phyloP scores from a whole-genome alignment of 176 grass and related monocot species.

The Lolium multiflorum region DNA sequence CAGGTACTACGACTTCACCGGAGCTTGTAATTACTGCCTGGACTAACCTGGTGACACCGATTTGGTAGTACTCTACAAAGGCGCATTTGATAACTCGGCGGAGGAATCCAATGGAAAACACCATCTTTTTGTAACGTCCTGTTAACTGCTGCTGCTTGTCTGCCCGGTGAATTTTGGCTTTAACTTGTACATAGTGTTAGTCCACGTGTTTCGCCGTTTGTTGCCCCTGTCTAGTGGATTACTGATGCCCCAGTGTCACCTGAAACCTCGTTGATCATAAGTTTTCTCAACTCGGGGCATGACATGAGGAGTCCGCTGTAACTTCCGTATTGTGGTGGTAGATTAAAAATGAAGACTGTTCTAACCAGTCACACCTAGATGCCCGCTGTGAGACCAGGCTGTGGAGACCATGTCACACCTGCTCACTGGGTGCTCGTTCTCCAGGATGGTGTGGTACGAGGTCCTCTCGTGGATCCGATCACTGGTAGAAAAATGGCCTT shows the following conservation, averaged over 20 bases:
- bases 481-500: no score
- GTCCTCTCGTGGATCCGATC: no score
- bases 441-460: no score
- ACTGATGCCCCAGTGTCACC: slow-evolving; percentile 14
- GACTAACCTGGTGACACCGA: slow-evolving; percentile 39
- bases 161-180: slow-evolving; percentile 21
- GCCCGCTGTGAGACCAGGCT: no score
- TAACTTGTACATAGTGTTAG: slow-evolving; percentile 42
- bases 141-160: slow-evolving; percentile 25
- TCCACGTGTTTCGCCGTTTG: slow-evolving; percentile 17
- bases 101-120: slow-evolving; percentile 8
- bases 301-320: no score
- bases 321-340: background rate
- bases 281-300: background rate
- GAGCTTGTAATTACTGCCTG: slow-evolving; percentile 44
- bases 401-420: no score
- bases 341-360: background rate
- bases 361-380: no score
- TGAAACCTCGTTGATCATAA: background rate
- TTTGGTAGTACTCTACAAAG: slow-evolving; percentile 8
- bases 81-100: slow-evolving; percentile 9
- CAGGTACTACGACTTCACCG: slow-evolving; percentile 32
- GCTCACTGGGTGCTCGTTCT: no score
- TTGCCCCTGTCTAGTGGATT: background rate
- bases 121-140: slow-evolving; percentile 33